Conservation (phyloP, 1,139 yeast species). For the Saccharomyces hybrid region DNA sequence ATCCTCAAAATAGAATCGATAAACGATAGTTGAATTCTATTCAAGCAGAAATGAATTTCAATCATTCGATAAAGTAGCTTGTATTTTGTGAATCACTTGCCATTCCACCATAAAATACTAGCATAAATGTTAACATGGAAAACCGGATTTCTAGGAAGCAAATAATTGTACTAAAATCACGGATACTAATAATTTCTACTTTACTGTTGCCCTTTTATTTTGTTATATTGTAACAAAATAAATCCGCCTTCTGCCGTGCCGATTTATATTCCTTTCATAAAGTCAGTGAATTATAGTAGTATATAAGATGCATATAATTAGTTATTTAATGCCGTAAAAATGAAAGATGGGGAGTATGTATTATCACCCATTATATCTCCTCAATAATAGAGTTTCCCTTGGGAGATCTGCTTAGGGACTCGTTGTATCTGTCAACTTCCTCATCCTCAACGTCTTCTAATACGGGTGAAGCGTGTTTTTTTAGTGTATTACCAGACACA, state of each 20-base stretch:
- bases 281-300: not conserved
- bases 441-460: conserved; percentile 30
- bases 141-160: too few relatives aligned
- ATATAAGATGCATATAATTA: not conserved
- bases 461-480: conserved; percentile 13
- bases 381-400: conserved; percentile 23
- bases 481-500: not conserved
- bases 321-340: not conserved
- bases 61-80: too few relatives aligned
- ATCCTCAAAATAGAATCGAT: not conserved
- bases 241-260: not conserved
- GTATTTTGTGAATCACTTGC: too few relatives aligned
- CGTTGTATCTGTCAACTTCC: conserved; percentile 22
- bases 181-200: too few relatives aligned
- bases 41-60: too few relatives aligned
- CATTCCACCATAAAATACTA: too few relatives aligned
- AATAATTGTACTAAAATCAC: too few relatives aligned
- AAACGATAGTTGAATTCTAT: too few relatives aligned
- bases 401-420: conserved; percentile 18
- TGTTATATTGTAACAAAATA: too few relatives aligned
- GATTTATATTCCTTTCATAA: not conserved
- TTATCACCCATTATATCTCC: conserved; percentile 12
- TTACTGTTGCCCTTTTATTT: too few relatives aligned
- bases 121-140: too few relatives aligned
- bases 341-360: too few relatives aligned